Base-by-base conservation (phyloP, 805 yeast genomes). In the Ogataea chonburiensis region DNA sequence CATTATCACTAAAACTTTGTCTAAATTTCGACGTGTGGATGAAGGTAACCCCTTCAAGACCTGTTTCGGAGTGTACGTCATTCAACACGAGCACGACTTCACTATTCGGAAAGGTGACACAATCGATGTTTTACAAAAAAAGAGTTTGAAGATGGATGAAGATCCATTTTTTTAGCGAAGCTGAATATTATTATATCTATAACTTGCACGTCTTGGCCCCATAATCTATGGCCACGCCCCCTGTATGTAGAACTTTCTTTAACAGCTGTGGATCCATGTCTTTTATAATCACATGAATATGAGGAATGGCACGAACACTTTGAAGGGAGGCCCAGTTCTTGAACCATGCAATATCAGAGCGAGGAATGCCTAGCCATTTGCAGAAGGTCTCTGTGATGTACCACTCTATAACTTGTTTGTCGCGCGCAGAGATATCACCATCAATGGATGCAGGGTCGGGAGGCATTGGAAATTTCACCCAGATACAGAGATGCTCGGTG, bases 291-390 rank as follows among this genome's bases (percentile, higher is more conserved):
- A 82, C 73, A 57, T 83, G 93, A n/a, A 82, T 61, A 53, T 83
- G 93, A 16, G 87, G 80, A 22, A 83, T 63, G 19, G 74, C 67
- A 45, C 66, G 70, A 5, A 84, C 80, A 53, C 87, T 80, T 54
- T 84, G 93, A 25, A 84, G 56, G 5, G 71, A 67, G 6, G 80
- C 72, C 75, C 84, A 82, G 53, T 84, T 84, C 46, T 82, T 70
- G 57, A 83, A 84, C 91, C 91, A 83, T 2, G 67, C 53, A 28
- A 73, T 49, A 24, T 73, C 60, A 4, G 67, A 62, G 17, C 64
- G 50, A 6, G 58, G 50, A 11, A 66, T 53, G 7, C 68, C 71
- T 24, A 75, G 59, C 20, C 62, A 60, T 18, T 66, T 56, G n/a
- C 68, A 60, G 39, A 82, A 72, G 4, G 81, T 78, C 32, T 60